These are phyloP conservation scores for Orbilia brochopaga DNA, from an alignment of 2,329 filamentous ascomycete species.

Conservation along the genomic window DNA sequence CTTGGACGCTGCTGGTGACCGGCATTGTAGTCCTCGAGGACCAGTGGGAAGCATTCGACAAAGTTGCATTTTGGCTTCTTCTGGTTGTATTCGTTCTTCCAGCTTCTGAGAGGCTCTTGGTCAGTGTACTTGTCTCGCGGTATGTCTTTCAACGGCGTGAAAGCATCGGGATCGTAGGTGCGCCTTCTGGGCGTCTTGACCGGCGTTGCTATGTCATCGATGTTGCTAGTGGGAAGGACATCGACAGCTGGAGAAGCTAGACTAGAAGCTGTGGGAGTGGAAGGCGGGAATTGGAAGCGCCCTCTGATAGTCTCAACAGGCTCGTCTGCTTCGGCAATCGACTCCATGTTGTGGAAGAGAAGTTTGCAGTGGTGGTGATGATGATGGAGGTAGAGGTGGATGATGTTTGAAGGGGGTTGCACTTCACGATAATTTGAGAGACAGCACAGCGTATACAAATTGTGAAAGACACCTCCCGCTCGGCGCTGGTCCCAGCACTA, in stretches of 20 bases:
- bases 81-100: conserved; percentile 6
- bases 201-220: neutral
- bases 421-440: too few relatives aligned
- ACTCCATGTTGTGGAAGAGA: conserved; percentile 16
- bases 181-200: conserved; percentile 18
- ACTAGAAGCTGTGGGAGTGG: neutral
- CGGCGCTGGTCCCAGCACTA: too few relatives aligned
- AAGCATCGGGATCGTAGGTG: conserved; percentile 29
- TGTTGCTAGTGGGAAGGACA: neutral
- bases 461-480: too few relatives aligned
- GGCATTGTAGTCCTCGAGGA: conserved; percentile 25
- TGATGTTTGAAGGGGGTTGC: neutral
- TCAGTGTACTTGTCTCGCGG: conserved; percentile 27
- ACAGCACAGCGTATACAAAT: too few relatives aligned
- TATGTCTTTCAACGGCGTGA: conserved; percentile 31
- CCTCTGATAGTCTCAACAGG: neutral
- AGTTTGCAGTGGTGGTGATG: neutral
- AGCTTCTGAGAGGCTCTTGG: conserved; percentile 16
- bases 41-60: conserved; percentile 9
- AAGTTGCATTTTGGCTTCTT: conserved; percentile 18
- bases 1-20: conserved; percentile 22
- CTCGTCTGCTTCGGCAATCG: conserved; percentile 30
- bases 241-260: neutral
- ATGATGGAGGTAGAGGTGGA: neutral
- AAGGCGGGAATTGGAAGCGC: neutral